Evolutionary conservation across 345 rosid genomes (phyloP), one percentile per base, ranked within the genome.

Genomic region (Eutrema japonicum): DNA sequence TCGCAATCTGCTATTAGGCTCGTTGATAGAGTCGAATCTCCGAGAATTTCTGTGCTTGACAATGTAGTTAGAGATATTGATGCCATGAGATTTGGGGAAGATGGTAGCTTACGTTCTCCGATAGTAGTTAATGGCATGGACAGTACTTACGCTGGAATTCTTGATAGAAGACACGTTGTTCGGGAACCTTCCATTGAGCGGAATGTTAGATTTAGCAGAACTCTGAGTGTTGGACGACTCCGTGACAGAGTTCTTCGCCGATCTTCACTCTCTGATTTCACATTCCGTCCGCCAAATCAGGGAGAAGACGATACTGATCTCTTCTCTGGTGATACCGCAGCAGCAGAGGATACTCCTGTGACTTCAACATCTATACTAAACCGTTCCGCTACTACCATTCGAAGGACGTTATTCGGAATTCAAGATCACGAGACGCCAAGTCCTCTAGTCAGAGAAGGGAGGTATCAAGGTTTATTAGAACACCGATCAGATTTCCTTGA

Each of bases 191-290:
- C 81, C 18, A 16, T 46, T 55, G 97, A 95, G 7, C 78, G 85
- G 59, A 95, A 92, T 83, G 96, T 89, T 77, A 83, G 85, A 51
- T 95, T 90, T 83, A 92, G 96, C 63, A 81, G 99, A 77, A 87
- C 99, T 14, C 81, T 95, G 45, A 95, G 99, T 82, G 97, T 95
- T 64, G 99, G 99, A 72, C 83, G 99, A 81, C 96, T 95, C 55
- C 96, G 97, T 51, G 97, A 95, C 29, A 86, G 99, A 79, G 99
- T 95, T 78, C 92, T 95, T 69, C 92, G 90, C 13, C 77, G 94
- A 27, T 85, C 97, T 51, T 82, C 97, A 29, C 73, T 84, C 36
- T 73, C 96, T 64, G 96, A 92, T 38, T 60, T 77, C 30, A 40
- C 91, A 16, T 79, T 80, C 73, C 86, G 85, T 78, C 84, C 78